Evolutionary conservation across 2,329 filamentous ascomycete species (phyloP).

Genomic region (Nemania bipapillata): DNA sequence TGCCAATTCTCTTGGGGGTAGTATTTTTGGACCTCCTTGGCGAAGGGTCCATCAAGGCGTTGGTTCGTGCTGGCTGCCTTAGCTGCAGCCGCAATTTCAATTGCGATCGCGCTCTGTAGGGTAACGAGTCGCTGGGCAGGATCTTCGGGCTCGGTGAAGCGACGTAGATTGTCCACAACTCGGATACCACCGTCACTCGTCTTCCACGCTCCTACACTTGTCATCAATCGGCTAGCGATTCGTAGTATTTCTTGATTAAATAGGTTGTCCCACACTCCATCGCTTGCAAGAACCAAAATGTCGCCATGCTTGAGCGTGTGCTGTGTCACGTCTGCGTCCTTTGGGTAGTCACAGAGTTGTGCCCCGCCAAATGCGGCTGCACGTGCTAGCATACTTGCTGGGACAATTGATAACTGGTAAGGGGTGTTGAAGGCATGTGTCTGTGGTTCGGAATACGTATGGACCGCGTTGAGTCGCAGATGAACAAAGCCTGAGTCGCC

Average conservation of each 20-base stretch:
- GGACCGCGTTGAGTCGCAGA: conserved; percentile 84
- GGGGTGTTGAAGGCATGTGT: conserved; percentile 98
- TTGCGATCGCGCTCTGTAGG: conserved; percentile 81
- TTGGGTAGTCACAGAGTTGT: conserved; percentile 83
- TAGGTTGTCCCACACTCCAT: conserved; percentile 96
- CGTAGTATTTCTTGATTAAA: conserved; percentile 88
- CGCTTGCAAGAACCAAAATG: conserved; percentile 90
- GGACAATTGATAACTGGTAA: conserved; percentile 90
- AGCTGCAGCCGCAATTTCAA: conserved; percentile 81
- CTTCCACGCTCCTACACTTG: conserved; percentile 77
- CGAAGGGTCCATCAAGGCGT: conserved; percentile 89
- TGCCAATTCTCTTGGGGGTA: conserved; percentile 88
- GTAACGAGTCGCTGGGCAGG: conserved; percentile 56
- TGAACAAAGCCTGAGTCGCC: conserved; percentile 95
- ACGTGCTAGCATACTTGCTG: conserved; percentile 79
- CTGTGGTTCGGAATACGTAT: conserved; percentile 83
- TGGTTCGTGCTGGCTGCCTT: conserved; percentile 85
- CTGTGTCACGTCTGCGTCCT: conserved; percentile 82
- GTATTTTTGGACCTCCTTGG: conserved; percentile 89
- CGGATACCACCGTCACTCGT: conserved; percentile 69
- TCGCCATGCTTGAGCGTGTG: conserved; percentile 87
- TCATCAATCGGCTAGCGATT: conserved; percentile 81
- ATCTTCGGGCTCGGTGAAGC: conserved; percentile 57
- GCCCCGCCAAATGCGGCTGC: conserved; percentile 84
- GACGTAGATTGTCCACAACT: conserved; percentile 69